Conservation (phyloP, 2,329 filamentous ascomycete genomes). For the Penicillium sclerotiorum region DNA sequence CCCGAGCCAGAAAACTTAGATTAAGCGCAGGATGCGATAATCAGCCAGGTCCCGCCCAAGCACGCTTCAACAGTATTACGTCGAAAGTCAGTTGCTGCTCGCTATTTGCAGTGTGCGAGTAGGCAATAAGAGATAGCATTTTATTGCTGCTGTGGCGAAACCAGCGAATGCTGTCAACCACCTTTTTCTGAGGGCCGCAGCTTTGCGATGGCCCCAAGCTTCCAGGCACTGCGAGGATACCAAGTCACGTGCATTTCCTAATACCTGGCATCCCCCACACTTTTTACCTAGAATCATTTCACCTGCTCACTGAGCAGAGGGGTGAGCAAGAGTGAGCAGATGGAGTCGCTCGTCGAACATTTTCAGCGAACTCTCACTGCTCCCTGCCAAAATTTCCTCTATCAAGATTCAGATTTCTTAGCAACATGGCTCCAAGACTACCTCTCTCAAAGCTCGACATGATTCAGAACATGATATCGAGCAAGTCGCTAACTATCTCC, state of each 20-base stretch:
- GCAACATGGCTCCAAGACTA: slow-evolving; percentile 13
- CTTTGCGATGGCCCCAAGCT: slow-evolving; percentile 1
- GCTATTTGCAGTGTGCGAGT: too few species aligned
- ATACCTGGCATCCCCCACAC: slow-evolving; percentile 8
- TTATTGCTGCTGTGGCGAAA: too few species aligned
- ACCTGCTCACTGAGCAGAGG: slow-evolving; percentile 8
- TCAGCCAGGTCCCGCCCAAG: too few species aligned
- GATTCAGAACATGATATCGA: slow-evolving; percentile 17
- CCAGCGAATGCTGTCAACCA: too few species aligned
- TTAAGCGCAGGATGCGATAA: too few species aligned
- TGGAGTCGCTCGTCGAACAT: background rate
- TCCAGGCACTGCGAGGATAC: slow-evolving; percentile 2
- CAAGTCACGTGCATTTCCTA: slow-evolving; percentile 11
- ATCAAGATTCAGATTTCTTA: background rate
- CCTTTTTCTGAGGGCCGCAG: slow-evolving; percentile 2
- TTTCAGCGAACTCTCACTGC: background rate
- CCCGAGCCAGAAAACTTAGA: too few species aligned
- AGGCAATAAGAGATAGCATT: too few species aligned
- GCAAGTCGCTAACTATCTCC: slow-evolving; percentile 16
- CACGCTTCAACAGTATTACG: too few species aligned
- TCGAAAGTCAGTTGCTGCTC: too few species aligned
- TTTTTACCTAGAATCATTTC: slow-evolving; percentile 8
- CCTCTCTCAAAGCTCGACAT: slow-evolving; percentile 15
- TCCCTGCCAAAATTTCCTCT: background rate
- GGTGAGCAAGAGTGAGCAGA: slow-evolving; percentile 11